Evolutionary conservation across 225 moss, liverwort and hornwort genomes (phyloP), one percentile per base, ranked within the genome.

Genomic region (Pleurozium schreberi): DNA sequence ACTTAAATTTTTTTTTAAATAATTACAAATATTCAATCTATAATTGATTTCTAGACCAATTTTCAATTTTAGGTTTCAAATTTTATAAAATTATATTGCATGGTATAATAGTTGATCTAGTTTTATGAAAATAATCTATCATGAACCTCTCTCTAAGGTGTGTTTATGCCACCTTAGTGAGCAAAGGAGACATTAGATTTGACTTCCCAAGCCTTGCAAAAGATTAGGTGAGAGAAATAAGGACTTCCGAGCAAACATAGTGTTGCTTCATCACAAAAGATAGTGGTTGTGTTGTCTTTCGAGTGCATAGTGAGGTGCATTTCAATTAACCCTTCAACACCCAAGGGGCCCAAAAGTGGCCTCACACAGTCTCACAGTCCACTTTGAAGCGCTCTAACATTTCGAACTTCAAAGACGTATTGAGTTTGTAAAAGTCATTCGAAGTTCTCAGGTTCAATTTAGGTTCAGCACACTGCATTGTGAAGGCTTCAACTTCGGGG

Each of bases 231-330:
- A 63, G 17, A 33, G 33, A 64, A 64, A 64, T 2, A 1, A 64
- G 17, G 63, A 33, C 5, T 34, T 9, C 9, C 1, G 1, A 64
- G 9, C 0, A 34, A 1, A 64, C 9, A 64, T 1, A 33, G 16
- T 4, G 1, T 9, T 26, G 11, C n/a, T n/a, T n/a, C n/a, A n/a
- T n/a, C n/a, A n/a, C n/a, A n/a, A n/a, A n/a, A n/a, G n/a, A n/a
- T n/a, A n/a, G n/a, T n/a, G n/a, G n/a, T n/a, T n/a, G n/a, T n/a
- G n/a, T n/a, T n/a, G n/a, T n/a, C n/a, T n/a, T n/a, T n/a, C n/a
- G n/a, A n/a, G n/a, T n/a, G n/a, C n/a, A n/a, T n/a, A n/a, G n/a
- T n/a, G n/a, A n/a, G n/a, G n/a, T n/a, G n/a, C n/a, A n/a, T n/a
- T n/a, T n/a, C n/a, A n/a, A n/a, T n/a, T n/a, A n/a, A n/a, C n/a